Conservation (phyloP, 179 eudicot genomes). For the Pouteria campechiana region DNA sequence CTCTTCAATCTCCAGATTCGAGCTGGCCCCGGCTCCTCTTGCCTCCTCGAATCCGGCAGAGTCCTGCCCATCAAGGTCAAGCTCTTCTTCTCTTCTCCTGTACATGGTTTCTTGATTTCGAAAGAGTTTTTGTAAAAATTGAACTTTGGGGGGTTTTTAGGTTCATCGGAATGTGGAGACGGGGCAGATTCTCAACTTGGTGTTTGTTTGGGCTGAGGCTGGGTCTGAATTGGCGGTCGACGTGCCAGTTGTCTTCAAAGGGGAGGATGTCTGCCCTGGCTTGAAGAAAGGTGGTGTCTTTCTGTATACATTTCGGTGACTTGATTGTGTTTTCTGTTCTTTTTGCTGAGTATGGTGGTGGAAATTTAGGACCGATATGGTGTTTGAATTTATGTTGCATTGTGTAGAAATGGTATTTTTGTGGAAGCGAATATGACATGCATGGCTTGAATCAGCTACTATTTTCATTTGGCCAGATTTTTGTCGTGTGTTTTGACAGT, state of each 20-base stretch:
- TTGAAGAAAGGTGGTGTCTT: constrained; percentile 51
- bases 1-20: constrained; percentile 60
- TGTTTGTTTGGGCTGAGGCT: constrained; percentile 80
- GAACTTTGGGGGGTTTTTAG: too few relatives aligned
- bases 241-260: constrained; percentile 77
- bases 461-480: too few relatives aligned
- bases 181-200: constrained; percentile 74
- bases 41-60: constrained; percentile 43
- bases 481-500: too few relatives aligned
- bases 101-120: not conserved
- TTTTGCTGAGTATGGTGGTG: not conserved
- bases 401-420: too few relatives aligned
- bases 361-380: not conserved
- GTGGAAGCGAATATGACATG: too few relatives aligned
- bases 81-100: not conserved
- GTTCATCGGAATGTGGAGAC: constrained; percentile 58
- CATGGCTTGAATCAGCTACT: too few relatives aligned
- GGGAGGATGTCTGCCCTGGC: constrained; percentile 62
- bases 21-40: constrained; percentile 76
- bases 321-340: not conserved
- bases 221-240: constrained; percentile 63
- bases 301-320: not conserved
- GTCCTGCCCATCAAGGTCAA: constrained; percentile 76
- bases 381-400: too few relatives aligned
- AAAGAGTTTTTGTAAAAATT: too few relatives aligned